These are phyloP conservation scores for Euphorbia pulcherrima DNA, from an alignment of 345 rosid genomes.

Conservation along the genomic window DNA sequence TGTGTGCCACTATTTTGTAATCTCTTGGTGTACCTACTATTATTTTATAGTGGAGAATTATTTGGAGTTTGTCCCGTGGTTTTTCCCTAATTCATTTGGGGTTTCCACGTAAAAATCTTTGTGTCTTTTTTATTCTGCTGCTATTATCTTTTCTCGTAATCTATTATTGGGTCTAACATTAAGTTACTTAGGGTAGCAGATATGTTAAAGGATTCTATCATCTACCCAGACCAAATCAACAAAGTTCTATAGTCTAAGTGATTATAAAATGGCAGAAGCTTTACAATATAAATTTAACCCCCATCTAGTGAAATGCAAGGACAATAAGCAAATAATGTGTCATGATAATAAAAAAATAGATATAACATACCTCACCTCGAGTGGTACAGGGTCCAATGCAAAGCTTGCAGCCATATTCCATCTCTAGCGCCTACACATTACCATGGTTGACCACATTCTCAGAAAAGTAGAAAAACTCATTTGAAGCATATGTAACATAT, in stretches of 20 bases:
- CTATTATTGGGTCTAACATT: no score
- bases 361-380: slow-evolving; percentile 78
- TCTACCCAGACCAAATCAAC: neutral
- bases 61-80: no score
- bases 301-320: neutral
- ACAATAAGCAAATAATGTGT: neutral
- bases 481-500: neutral
- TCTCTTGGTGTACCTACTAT: no score
- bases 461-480: neutral
- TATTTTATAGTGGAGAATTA: no score
- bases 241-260: neutral
- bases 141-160: no score
- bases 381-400: slow-evolving; percentile 99
- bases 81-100: no score
- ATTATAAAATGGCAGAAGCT: neutral
- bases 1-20: no score
- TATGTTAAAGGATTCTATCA: neutral
- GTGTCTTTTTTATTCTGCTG: no score
- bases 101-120: no score
- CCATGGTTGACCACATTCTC: neutral
- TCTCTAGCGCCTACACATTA: slow-evolving; percentile 65
- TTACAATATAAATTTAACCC: neutral
- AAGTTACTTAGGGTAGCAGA: neutral
- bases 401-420: slow-evolving; percentile 79
- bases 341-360: neutral